Conservation (phyloP, 2,329 filamentous ascomycete species). For the Bertia moriformis region DNA sequence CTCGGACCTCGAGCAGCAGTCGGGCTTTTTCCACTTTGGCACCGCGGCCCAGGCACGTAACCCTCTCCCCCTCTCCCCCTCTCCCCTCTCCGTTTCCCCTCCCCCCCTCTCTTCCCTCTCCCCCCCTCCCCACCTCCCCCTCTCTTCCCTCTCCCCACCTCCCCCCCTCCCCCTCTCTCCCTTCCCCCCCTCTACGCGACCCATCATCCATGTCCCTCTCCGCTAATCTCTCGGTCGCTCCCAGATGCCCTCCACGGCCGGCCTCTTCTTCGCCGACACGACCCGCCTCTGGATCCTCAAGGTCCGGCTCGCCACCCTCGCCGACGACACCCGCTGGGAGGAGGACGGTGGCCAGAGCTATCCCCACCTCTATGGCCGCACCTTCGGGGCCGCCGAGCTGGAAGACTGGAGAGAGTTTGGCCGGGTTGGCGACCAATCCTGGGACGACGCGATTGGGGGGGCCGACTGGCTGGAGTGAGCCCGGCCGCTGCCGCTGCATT, state of each 20-base stretch:
- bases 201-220: not conserved
- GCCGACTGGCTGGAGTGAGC: slow-evolving; percentile 25
- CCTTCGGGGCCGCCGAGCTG: slow-evolving; percentile 37
- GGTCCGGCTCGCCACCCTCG: slow-evolving; percentile 27
- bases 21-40: slow-evolving; percentile 49
- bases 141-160: no score
- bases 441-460: slow-evolving; percentile 26
- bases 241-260: slow-evolving; percentile 28
- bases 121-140: no score
- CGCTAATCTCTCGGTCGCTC: not conserved
- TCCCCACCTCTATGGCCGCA: slow-evolving; percentile 40
- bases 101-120: no score
- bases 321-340: slow-evolving; percentile 35
- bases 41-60: slow-evolving; percentile 32
- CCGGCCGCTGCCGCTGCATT: no score
- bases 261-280: slow-evolving; percentile 26
- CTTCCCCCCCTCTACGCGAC: not conserved
- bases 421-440: slow-evolving; percentile 25
- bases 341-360: slow-evolving; percentile 27
- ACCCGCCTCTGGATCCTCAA: slow-evolving; percentile 34
- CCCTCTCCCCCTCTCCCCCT: not conserved
- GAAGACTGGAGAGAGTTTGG: slow-evolving; percentile 28
- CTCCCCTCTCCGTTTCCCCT: no score
- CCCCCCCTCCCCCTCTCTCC: not conserved
- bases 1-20: slow-evolving; percentile 41